Evolutionary conservation across 2,329 filamentous ascomycete genomes (phyloP).

Genomic region (Trichoderma oligosporum): DNA sequence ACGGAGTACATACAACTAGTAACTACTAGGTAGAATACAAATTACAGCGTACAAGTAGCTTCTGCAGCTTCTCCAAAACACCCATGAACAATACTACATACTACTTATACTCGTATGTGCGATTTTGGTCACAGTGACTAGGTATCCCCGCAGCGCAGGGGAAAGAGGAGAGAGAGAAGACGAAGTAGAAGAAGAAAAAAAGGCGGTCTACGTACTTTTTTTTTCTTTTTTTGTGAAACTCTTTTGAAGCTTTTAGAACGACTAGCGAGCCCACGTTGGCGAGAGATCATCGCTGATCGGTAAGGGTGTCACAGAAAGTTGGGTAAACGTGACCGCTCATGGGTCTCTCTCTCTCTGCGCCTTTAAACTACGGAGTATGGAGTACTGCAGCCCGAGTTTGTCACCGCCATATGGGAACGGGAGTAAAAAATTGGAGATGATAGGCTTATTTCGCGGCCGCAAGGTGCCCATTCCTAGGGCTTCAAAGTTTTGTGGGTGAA

Average conservation of each 20-base stretch:
- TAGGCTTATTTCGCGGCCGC: not conserved
- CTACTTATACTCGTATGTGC: too few relatives aligned
- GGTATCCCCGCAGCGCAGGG: not conserved
- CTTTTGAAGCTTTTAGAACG: not conserved
- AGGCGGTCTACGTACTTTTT: not conserved
- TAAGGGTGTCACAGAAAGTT: constrained; percentile 1
- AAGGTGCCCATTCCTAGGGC: not conserved
- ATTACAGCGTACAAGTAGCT: constrained; percentile 5
- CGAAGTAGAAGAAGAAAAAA: not conserved
- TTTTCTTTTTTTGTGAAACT: not conserved
- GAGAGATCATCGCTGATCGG: constrained; percentile 15
- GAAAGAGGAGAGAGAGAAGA: not conserved
- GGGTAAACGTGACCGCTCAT: constrained; percentile 13
- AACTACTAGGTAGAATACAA: too few relatives aligned
- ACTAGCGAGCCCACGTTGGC: constrained; percentile 12
- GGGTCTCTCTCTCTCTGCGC: too few relatives aligned
- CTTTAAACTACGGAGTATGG: too few relatives aligned
- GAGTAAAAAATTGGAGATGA: not conserved
- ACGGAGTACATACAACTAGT: too few relatives aligned
- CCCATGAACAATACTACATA: not conserved
- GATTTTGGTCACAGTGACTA: not conserved
- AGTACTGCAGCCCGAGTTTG: not conserved
- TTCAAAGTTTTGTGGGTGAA: not conserved
- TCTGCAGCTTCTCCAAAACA: not conserved
- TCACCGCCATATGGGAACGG: not conserved